Evolutionary conservation across 371 early-diverging fungal species (phyloP).

Genomic region (Rhizopus stolonifer): DNA sequence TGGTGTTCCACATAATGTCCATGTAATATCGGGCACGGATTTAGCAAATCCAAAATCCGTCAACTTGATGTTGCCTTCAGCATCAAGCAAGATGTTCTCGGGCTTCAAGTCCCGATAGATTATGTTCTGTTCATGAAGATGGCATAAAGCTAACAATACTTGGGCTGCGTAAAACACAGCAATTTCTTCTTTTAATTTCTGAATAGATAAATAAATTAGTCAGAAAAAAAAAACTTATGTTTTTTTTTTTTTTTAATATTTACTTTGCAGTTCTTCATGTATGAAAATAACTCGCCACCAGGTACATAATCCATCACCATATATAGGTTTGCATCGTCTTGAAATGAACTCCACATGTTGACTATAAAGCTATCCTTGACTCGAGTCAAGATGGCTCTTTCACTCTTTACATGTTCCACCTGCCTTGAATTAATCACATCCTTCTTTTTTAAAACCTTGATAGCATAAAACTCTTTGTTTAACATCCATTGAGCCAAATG

Average conservation of each 20-base stretch:
- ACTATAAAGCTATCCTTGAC: constrained; percentile 80
- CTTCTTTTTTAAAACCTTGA: constrained; percentile 91
- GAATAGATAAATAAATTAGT: no score
- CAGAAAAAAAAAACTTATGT: background rate
- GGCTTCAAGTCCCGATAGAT: constrained; percentile 91
- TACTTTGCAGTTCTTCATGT: constrained; percentile 52
- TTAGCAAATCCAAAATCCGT: constrained; percentile 95
- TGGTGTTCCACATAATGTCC: constrained; percentile 91
- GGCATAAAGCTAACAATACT: constrained; percentile 67
- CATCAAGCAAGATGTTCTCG: constrained; percentile 86
- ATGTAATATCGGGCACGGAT: constrained; percentile 57
- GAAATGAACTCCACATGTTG: constrained; percentile 80
- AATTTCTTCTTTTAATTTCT: no score
- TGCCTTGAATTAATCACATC: constrained; percentile 84
- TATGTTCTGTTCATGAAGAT: constrained; percentile 83
- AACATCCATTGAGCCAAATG: constrained; percentile 52
- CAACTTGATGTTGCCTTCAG: constrained; percentile 80
- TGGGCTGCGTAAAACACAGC: constrained; percentile 74
- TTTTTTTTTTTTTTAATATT: constrained; percentile 33
- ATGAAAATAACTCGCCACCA: constrained; percentile 89
- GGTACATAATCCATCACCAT: constrained; percentile 87
- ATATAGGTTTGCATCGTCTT: constrained; percentile 77
- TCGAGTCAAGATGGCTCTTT: constrained; percentile 75
- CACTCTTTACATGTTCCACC: constrained; percentile 75
- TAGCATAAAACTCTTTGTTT: constrained; percentile 86